phyloP scores from a whole-genome alignment of 768 basidiomycete genomes.

The Solioccasus polychromus region DNA sequence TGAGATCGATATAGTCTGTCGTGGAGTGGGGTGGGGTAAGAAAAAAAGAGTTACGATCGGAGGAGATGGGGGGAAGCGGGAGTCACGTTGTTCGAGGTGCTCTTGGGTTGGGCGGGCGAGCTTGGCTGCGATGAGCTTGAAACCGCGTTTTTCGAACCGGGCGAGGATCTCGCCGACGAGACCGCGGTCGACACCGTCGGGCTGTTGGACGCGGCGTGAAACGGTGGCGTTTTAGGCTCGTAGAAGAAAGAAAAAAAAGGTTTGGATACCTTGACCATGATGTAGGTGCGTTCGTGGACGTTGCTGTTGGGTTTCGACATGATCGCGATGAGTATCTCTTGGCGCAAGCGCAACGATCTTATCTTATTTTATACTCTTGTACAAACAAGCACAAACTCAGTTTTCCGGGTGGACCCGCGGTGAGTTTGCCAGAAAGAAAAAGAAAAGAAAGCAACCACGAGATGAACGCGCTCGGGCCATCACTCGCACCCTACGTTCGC shows the following conservation, averaged over 20 bases:
- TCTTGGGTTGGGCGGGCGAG: constrained; percentile 72
- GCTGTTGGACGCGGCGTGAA: constrained; percentile 50
- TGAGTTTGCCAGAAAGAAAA: no score
- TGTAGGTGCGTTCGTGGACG: constrained; percentile 86
- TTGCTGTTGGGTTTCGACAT: constrained; percentile 42
- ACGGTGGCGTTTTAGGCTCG: neutral
- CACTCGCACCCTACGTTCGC: constrained; percentile 74
- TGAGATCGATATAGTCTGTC: constrained; percentile 96
- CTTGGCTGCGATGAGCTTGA: constrained; percentile 95
- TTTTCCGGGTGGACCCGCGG: constrained; percentile 25
- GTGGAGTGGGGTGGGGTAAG: neutral
- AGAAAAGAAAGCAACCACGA: no score
- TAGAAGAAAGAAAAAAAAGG: neutral
- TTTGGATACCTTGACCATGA: constrained; percentile 95
- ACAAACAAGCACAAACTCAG: constrained; percentile 45
- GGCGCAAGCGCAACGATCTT: neutral
- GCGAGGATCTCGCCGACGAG: constrained; percentile 94
- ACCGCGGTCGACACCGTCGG: constrained; percentile 97
- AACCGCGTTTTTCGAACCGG: constrained; percentile 97
- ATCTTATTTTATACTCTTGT: neutral
- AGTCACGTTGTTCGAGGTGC: constrained; percentile 87
- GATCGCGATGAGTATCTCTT: constrained; percentile 23
- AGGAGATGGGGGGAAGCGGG: neutral
- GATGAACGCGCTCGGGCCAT: constrained; percentile 58
- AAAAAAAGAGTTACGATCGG: no score